A percentile compares a stretch with the other conserved stretches of the same genome.
phyloP scores from a whole-genome alignment of 768 basidiomycete genomes.

The Nidula microcarpa region DNA sequence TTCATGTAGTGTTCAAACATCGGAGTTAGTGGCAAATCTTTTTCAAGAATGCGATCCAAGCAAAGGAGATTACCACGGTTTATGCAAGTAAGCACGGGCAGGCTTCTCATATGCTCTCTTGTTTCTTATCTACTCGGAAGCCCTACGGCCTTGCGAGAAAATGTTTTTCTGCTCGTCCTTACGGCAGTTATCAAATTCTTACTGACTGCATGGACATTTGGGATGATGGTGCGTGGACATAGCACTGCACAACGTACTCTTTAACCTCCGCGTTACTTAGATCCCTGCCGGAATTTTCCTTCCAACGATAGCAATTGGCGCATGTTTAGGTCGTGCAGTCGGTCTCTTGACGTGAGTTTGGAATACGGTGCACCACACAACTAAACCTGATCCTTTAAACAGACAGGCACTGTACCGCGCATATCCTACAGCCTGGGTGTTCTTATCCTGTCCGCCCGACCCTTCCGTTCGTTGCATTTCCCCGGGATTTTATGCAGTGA shows the following conservation, averaged over 20 bases:
- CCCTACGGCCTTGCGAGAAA: slow-evolving; percentile 62
- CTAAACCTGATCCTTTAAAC: background rate
- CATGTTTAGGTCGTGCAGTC: slow-evolving; percentile 67
- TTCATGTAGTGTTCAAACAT: slow-evolving; percentile 56
- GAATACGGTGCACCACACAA: too few relatives aligned
- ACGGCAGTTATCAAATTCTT: slow-evolving; percentile 60
- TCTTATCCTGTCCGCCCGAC: slow-evolving; percentile 70
- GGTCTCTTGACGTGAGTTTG: slow-evolving; percentile 59
- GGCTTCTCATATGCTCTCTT: too few relatives aligned
- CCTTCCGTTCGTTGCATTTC: slow-evolving; percentile 65
- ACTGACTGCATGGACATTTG: slow-evolving; percentile 75
- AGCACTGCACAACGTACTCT: background rate
- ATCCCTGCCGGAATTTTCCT: slow-evolving; percentile 76
- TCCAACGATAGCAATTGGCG: slow-evolving; percentile 73
- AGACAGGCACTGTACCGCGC: slow-evolving; percentile 67
- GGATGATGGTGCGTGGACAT: slow-evolving; percentile 56
- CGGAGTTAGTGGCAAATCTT: slow-evolving; percentile 79
- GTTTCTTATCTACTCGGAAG: slow-evolving; percentile 23
- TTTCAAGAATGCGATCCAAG: slow-evolving; percentile 78
- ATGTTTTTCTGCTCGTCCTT: slow-evolving; percentile 61
- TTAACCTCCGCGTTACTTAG: slow-evolving; percentile 25
- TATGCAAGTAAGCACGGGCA: slow-evolving; percentile 66
- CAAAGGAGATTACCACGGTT: slow-evolving; percentile 66
- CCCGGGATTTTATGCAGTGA: slow-evolving; percentile 75
- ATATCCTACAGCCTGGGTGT: slow-evolving; percentile 68